Base-by-base conservation (phyloP, 2,329 filamentous ascomycete genomes). In the Colletotrichum echinochloae region DNA sequence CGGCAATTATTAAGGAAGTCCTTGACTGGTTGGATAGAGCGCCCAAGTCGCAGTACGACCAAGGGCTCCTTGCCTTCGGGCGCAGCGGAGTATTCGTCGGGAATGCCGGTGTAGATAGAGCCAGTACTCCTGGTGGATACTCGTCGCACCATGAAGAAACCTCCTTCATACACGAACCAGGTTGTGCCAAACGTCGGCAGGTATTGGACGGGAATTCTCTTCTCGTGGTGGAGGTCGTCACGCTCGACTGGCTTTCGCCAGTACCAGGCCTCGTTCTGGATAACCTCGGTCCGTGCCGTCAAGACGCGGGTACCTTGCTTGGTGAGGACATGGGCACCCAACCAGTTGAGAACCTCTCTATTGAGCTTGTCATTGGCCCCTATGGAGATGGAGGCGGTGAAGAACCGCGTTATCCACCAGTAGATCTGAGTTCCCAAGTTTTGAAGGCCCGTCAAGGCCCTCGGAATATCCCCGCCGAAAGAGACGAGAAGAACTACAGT, bases 41-140 rank as follows among this genome's bases (percentile, higher is more conserved):
- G 77, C 7, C 81, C 80, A 0, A 83, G 72, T 44, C 80, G 81
- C 76, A 82, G 80, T 39, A 83, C 74, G 6, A 82, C 76, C 20
- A 82, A 76, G 20, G 80, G 80, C 70, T 82, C 81, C n/a, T 78
- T 73, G 37, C 80, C 80, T 14, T 77, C 75, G 0, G 80, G 79
- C 0, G 80, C 77, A 5, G 77, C 77, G 0, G 74, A 72, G 56
- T 79, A 81, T 70, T 82, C 79, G 39, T 80, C 78, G 0, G 79
- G 75, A 11, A 71, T 51, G 0, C 74, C 70, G 23, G 61, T 67
- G n/a, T 54, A 63, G 57, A 65, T 72, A 5, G 41, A 66, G 54
- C 69, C 72, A 33, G 30, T 20, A 14, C 12, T 68, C 8, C 70
- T 55, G 8, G 16, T 73, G 3, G 79, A 71, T 20, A 81, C 74